Conservation (phyloP, 2,329 filamentous ascomycete genomes). For the Thielaviopsis punctulata region DNA sequence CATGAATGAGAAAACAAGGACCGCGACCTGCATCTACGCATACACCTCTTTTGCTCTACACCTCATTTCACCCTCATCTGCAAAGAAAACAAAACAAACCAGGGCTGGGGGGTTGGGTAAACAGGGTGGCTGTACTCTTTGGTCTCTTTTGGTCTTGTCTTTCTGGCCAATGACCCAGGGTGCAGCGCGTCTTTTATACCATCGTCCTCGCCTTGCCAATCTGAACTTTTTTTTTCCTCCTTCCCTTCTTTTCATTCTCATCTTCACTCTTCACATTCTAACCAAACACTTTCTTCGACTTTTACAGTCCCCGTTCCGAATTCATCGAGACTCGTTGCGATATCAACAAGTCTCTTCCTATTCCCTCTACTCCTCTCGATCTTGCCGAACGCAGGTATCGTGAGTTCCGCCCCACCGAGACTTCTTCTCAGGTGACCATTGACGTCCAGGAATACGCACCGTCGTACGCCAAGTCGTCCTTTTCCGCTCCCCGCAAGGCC, state of each 20-base stretch:
- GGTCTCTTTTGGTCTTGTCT: background rate
- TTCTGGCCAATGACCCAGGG: background rate
- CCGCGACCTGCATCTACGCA: slow-evolving; percentile 1
- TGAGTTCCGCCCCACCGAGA: slow-evolving; percentile 23
- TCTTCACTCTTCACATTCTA: background rate
- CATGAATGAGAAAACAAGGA: slow-evolving; percentile 3
- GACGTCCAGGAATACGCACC: slow-evolving; percentile 18
- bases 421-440: slow-evolving; percentile 30
- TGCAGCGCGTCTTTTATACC: slow-evolving; percentile 7
- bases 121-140: slow-evolving; percentile 4
- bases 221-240: slow-evolving; percentile 3
- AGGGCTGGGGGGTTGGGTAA: slow-evolving; percentile 4
- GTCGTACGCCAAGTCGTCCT: slow-evolving; percentile 1
- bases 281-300: slow-evolving; percentile 6
- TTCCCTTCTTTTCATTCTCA: slow-evolving; percentile 3
- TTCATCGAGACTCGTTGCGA: slow-evolving; percentile 51
- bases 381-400: slow-evolving; percentile 50
- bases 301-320: slow-evolving; percentile 20
- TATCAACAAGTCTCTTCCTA: slow-evolving; percentile 36
- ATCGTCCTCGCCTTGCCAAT: slow-evolving; percentile 4
- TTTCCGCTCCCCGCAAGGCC: slow-evolving; percentile 2
- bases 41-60: background rate
- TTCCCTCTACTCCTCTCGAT: slow-evolving; percentile 37
- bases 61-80: background rate
- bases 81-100: slow-evolving; percentile 10